These are phyloP conservation scores for Akanthomyces dipterigenus DNA, from an alignment of 2,329 filamentous ascomycete genomes.

Conservation along the genomic window DNA sequence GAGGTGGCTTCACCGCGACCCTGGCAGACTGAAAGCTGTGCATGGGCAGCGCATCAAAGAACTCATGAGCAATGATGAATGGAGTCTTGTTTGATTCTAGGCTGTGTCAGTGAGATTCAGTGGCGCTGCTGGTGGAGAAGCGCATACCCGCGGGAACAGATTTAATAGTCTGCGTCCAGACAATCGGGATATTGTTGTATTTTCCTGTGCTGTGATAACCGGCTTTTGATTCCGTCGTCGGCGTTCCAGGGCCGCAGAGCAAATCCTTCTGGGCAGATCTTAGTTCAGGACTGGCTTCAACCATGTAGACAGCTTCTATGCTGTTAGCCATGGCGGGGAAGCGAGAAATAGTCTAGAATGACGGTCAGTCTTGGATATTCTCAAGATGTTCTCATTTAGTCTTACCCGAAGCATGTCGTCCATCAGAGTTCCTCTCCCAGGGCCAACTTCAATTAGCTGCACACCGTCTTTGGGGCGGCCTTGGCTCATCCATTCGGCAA, in stretches of 20 bases:
- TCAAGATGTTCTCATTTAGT: background rate
- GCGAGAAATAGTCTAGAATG: constrained; percentile 66
- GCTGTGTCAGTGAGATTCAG: background rate
- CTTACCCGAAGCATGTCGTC: constrained; percentile 85
- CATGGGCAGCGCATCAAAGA: constrained; percentile 96
- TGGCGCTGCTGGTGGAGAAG: background rate
- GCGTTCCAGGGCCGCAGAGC: constrained; percentile 66
- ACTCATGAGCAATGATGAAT: constrained; percentile 95
- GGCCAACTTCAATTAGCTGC: constrained; percentile 88
- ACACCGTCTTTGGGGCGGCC: constrained; percentile 66
- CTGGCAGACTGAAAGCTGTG: constrained; percentile 81
- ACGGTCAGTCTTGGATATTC: background rate
- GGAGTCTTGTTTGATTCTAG: constrained; percentile 64
- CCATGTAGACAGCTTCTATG: constrained; percentile 84
- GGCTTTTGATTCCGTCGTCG: constrained; percentile 62
- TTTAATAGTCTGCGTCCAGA: constrained; percentile 86
- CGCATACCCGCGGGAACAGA: constrained; percentile 64
- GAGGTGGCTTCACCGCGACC: constrained; percentile 21
- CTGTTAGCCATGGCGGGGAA: constrained; percentile 72
- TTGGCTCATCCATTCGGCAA: constrained; percentile 94
- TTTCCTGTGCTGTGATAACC: constrained; percentile 72
- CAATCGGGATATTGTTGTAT: constrained; percentile 65
- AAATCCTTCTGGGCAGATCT: constrained; percentile 71
- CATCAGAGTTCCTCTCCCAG: constrained; percentile 92
- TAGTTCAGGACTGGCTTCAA: constrained; percentile 83